Evolutionary conservation across 495 filamentous ascomycete species (phyloP), one percentile per base, ranked within the genome.

Genomic region (Trichoderma parareesei): DNA sequence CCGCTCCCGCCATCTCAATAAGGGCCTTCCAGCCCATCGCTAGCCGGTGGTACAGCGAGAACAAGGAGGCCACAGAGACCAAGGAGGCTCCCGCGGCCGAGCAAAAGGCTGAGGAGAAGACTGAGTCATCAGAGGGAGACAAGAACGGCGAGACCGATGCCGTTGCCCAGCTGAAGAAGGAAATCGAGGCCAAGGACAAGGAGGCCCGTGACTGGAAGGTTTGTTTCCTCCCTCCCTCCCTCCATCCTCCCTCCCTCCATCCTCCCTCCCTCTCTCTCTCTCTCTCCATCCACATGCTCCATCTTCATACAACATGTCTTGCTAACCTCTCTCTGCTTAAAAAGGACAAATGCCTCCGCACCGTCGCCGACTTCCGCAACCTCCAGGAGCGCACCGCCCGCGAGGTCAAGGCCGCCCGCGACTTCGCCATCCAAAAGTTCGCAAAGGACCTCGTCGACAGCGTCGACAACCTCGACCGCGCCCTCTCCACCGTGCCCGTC

Each of bases 381-480:
- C 89, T 98, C 44, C 93, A 97, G 81, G 91, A 96, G 68, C 90
- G 94, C 70, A 93, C 91, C 7, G 87, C 89, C 77, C 91, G 95
- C 69, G 95, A 98, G 57, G 86, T 94, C 75, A 89, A 95, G 72
- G 74, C 82, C 42, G 89, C 92, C 46, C 88, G 87, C 67, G 90
- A 95, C 79, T 98, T 93, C 70, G 95, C 95, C 65, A 92, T 98
- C 74, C 91, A 96, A 74, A 85, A 87, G 63, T 98, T 98, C 78
- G 91, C 93, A 72, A 87, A 89, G 73, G 94, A 98, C 77, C 87
- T 98, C 48, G 83, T 98, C 63, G 94, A 98, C 70, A 87, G 82
- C 71, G 87, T 98, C 74, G 94, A 98, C 81, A 98, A 97, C 82
- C 87, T 98, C 62, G 94, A 98, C 76, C 91, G 92, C 66, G 94